Conservation (phyloP, 1,139 yeast genomes). For the Pichia kudriavzevii region DNA sequence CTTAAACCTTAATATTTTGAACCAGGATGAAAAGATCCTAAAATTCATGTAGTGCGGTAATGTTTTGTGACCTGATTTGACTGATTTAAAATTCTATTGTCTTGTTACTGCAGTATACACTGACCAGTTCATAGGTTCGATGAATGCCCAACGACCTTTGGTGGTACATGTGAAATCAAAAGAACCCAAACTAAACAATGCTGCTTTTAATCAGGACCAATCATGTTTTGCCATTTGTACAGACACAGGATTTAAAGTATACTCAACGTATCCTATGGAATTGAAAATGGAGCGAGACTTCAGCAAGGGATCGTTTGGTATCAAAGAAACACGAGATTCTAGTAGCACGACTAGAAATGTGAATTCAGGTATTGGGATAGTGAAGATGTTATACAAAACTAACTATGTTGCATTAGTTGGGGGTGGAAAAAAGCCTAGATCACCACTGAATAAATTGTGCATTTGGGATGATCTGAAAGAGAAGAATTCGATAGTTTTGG, state of each 20-base stretch:
- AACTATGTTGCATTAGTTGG: conserved; percentile 86
- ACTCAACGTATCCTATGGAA: conserved; percentile 81
- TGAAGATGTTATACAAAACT: conserved; percentile 81
- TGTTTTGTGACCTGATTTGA: too few relatives aligned
- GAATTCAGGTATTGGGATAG: conserved; percentile 59
- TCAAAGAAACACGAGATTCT: too few relatives aligned
- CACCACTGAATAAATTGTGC: conserved; percentile 66
- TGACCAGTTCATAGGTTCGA: too few relatives aligned
- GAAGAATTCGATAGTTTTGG: conserved; percentile 65
- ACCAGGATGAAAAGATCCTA: too few relatives aligned
- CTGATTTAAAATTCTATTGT: too few relatives aligned
- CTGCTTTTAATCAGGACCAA: conserved; percentile 80
- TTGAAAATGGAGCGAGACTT: conserved; percentile 64
- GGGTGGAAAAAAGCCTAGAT: conserved; percentile 74
- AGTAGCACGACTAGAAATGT: neutral
- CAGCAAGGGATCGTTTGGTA: too few relatives aligned
- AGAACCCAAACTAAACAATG: conserved; percentile 44
- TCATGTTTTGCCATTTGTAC: conserved; percentile 84
- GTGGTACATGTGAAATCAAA: conserved; percentile 19
- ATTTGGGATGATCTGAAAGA: conserved; percentile 90
- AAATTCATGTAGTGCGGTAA: too few relatives aligned
- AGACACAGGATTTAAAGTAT: conserved; percentile 79
- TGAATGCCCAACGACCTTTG: conserved; percentile 37
- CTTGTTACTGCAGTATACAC: too few relatives aligned
- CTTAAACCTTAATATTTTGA: too few relatives aligned